A percentile compares a stretch with the other conserved stretches of the same genome.
These are phyloP conservation scores for Cicer arietinum DNA, from an alignment of 306 rosid species.

Conservation along the genomic window DNA sequence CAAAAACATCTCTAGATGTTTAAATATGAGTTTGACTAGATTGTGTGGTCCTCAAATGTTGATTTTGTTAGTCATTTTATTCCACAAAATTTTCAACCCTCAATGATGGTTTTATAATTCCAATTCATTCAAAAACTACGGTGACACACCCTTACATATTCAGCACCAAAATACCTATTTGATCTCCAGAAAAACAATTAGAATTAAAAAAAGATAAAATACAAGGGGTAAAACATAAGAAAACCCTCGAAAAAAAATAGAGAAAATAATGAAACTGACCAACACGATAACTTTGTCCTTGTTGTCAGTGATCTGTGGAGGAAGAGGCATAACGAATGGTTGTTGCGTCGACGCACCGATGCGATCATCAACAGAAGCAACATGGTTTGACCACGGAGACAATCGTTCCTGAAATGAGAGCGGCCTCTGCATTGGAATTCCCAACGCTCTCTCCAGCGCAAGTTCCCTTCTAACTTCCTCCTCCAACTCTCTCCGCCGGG, in stretches of 20 bases:
- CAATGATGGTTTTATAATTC: too few relatives aligned
- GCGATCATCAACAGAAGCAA: neutral
- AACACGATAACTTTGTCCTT: conserved; percentile 48
- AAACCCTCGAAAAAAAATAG: neutral
- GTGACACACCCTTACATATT: too few relatives aligned
- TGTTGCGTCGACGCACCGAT: neutral
- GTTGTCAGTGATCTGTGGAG: conserved; percentile 22
- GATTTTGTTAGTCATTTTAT: too few relatives aligned
- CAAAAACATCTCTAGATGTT: too few relatives aligned
- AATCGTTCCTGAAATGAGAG: conserved; percentile 16
- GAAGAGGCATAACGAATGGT: neutral
- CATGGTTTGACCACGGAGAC: neutral
- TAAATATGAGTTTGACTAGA: too few relatives aligned
- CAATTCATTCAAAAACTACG: too few relatives aligned
- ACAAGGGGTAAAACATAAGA: neutral
- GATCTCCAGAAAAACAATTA: too few relatives aligned
- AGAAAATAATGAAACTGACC: conserved; percentile 48
- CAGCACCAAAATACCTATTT: too few relatives aligned
- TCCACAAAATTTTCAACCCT: too few relatives aligned
- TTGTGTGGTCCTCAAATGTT: too few relatives aligned
- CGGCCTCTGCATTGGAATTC: conserved; percentile 37
- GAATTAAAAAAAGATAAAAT: too few relatives aligned
- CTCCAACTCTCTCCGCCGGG: conserved; percentile 54
- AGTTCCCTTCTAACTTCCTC: conserved; percentile 64
- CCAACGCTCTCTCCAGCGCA: conserved; percentile 45